Conservation (phyloP, 2,329 filamentous ascomycete genomes). For the Biscogniauxia mediterranea region DNA sequence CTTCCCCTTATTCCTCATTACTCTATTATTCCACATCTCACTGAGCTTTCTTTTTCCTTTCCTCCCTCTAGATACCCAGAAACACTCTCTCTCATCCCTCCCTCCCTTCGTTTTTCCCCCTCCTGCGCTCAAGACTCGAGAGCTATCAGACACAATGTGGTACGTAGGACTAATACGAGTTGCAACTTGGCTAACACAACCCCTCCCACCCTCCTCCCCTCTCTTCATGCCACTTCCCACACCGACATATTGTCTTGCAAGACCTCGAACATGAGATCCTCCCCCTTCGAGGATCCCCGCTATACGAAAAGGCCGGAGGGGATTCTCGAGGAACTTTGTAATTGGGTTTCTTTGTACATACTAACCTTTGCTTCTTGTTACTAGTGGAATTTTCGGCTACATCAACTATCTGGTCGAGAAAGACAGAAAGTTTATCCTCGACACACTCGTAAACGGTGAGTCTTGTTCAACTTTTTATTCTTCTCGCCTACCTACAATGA, state of each 20-base stretch:
- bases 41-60: conserved; percentile 18
- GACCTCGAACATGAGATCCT: not conserved
- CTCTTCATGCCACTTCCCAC: conserved; percentile 3
- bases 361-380: conserved; percentile 23
- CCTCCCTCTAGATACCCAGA: conserved; percentile 2
- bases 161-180: conserved; percentile 25
- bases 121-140: conserved; percentile 5
- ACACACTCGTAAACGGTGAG: conserved; percentile 93
- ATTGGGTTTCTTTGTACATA: conserved; percentile 25
- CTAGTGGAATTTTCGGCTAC: conserved; percentile 93
- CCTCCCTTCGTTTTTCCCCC: not conserved
- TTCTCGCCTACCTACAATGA: conserved; percentile 7
- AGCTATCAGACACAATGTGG: conserved; percentile 31
- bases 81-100: not conserved
- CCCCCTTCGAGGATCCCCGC: not conserved
- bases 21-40: conserved; percentile 6
- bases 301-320: not conserved
- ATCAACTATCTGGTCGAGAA: conserved; percentile 99
- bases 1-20: conserved; percentile 14
- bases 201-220: not conserved
- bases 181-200: not conserved
- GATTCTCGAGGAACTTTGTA: conserved; percentile 1
- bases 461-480: conserved; percentile 24
- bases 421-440: conserved; percentile 93
- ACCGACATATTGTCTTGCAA: conserved; percentile 3